A percentile compares a stretch with the other conserved stretches of the same genome.
Evolutionary conservation across 2,329 filamentous ascomycete species (phyloP).

Genomic region (Cercospora sp.): DNA sequence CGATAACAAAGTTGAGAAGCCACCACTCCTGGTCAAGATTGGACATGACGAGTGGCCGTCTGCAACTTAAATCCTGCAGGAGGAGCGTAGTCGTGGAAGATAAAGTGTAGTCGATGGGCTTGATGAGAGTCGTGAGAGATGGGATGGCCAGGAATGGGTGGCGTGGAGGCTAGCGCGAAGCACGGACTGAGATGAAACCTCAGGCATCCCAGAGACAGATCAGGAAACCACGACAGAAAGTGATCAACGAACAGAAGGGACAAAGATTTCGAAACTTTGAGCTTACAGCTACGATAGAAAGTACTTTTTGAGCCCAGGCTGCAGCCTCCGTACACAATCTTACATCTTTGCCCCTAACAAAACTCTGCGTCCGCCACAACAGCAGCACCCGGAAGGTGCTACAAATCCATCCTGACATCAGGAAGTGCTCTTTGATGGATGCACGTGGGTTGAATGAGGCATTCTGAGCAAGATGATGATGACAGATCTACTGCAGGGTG

Average conservation of each 20-base stretch:
- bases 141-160: background rate
- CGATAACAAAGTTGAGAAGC: background rate
- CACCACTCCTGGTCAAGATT: background rate
- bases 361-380: background rate
- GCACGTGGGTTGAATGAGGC: background rate
- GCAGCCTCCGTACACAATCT: background rate
- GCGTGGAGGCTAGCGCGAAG: background rate
- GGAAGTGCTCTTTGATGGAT: background rate
- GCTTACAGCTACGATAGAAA: background rate
- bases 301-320: background rate
- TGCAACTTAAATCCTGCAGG: background rate
- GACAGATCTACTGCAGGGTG: background rate
- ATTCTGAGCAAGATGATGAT: background rate
- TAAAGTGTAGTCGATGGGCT: background rate
- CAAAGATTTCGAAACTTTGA: background rate
- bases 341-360: background rate
- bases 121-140: background rate
- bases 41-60: background rate
- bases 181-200: background rate
- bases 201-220: background rate
- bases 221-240: background rate
- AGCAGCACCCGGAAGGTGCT: background rate
- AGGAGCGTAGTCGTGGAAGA: background rate
- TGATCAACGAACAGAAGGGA: background rate
- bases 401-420: background rate